Evolutionary conservation across 2,329 filamentous ascomycete species (phyloP), one percentile per base, ranked within the genome.

Genomic region (Venturiaceae sp.): DNA sequence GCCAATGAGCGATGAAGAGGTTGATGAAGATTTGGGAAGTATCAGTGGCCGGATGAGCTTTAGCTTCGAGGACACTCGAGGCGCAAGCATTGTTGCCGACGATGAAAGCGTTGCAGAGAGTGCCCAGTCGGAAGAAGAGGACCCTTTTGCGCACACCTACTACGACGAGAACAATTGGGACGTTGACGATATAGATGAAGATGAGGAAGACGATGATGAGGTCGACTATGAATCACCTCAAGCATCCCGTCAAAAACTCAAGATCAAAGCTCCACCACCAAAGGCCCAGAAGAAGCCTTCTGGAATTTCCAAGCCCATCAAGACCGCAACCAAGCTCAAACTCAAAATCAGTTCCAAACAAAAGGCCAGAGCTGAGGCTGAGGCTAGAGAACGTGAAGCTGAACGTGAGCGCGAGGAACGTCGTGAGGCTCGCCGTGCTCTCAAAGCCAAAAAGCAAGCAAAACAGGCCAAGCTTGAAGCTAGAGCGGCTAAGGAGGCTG

Each of bases 21-120:
- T 70, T 32, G 72, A 74, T 1, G 74, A 75, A 30, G 69, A 77
- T 19, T 79, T 82, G 57, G 80, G 83, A 54, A 71, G 72, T 3
- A 73, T 74, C 32, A 75, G 72, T 52, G 79, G 78, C 61, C 76
- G 85, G 63, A 89, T 89, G 84, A 88, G 85, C 68, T 85, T 88
- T 62, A 84, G 86, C 58, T 89, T 89, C 64, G 84, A 87, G 66
- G 80, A 82, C 66, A 79, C 80, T 0, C 77, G 82, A 60, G 81
- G 81, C 41, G 76, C 80, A 59, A 82, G 78, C 34, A 78, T 82
- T 60, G 72, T 67, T 41, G 75, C 80, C 44, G 76, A 60, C 26
- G 57, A 59, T 39, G 58, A 54, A 30, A 59, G 57, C 36, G 21
- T 41, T 19, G 26, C 28, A 34, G 57, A 36, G 30, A 55, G 26